Base-by-base conservation (phyloP, 2,329 filamentous ascomycete species). In the Beauveria medogensis region DNA sequence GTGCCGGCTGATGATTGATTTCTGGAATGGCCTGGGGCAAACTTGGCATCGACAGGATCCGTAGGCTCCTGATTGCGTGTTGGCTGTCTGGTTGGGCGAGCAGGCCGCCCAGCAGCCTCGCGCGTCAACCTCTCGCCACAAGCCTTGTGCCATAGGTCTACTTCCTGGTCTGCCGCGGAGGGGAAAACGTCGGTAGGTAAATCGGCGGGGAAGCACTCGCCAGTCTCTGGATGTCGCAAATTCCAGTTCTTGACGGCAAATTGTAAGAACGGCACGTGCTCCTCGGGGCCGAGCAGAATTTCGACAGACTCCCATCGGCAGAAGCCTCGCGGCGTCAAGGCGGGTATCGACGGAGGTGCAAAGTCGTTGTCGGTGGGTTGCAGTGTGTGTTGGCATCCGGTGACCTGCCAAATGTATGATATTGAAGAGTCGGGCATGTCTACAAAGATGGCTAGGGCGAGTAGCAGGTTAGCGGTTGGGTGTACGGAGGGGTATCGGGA, bases 231-330 rank as follows among this genome's bases (percentile, higher is more conserved):
- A 68, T 95, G 85, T 63, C 82, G 83, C 62, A 97, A 81, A 41
- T 85, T 80, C 82, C 92, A 97, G 64, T 89, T 80, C 63, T 82
- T 82, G 3, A 96, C 89, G 0, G 92, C 91, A 68, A 84, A 87
- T 68, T 94, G 91, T 26, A 99, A 74, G 67, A 92, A 93, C 0
- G 85, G 85, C 1, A 92, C 89, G 75, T 97, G 92, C 68, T 95
- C 90, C 66, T 94, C 88, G 0, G 94, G 94, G 2, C 87, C 90
- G 2, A 97, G 82, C 41, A 97, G 78, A 24, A 96, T 82, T 75
- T 97, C 91, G 60, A 97, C 89, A 0, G 90, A 91, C 77, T 96
- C 89, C 93, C 93, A 99, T 71, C 91, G 87, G 48, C 93, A 90
- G 72, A 96, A 99, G 46, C 94, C 94, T 69, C 85, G 84, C 0